Conservation (phyloP, 257 asterid genomes). For the Solanum clarkiae region DNA sequence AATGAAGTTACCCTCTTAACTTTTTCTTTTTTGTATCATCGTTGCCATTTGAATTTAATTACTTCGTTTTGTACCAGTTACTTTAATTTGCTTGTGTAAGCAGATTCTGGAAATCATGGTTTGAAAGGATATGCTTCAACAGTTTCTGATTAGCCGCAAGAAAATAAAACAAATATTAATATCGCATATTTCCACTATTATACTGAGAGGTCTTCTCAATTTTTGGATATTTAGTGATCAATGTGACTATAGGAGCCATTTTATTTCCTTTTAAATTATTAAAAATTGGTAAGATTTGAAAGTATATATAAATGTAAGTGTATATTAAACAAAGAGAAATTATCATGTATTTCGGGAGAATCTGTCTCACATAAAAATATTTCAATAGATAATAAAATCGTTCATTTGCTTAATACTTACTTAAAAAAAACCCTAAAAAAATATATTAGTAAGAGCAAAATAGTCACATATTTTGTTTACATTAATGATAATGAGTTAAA, state of each 20-base stretch:
- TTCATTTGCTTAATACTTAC: too few species aligned
- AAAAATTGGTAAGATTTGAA: neutral
- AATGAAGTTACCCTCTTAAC: neutral
- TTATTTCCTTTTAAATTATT: neutral
- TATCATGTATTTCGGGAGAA: neutral
- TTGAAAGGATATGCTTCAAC: neutral
- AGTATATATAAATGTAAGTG: neutral
- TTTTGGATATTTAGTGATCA: neutral
- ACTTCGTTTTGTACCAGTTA: neutral
- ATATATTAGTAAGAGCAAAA: too few species aligned
- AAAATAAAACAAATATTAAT: neutral
- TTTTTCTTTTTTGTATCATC: neutral
- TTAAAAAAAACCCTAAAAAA: too few species aligned
- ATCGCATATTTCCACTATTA: neutral
- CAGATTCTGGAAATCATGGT: neutral
- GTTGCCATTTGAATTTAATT: neutral
- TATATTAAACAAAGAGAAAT: neutral
- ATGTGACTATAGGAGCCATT: neutral
- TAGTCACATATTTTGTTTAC: too few species aligned
- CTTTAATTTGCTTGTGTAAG: neutral
- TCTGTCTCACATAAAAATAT: neutral
- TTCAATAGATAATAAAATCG: too few species aligned
- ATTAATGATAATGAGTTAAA: too few species aligned
- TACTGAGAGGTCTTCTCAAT: fast-evolving
- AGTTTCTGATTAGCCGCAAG: neutral